These are phyloP conservation scores for Fusarium vanettenii DNA, from an alignment of 2,329 filamentous ascomycete species.

Conservation along the genomic window DNA sequence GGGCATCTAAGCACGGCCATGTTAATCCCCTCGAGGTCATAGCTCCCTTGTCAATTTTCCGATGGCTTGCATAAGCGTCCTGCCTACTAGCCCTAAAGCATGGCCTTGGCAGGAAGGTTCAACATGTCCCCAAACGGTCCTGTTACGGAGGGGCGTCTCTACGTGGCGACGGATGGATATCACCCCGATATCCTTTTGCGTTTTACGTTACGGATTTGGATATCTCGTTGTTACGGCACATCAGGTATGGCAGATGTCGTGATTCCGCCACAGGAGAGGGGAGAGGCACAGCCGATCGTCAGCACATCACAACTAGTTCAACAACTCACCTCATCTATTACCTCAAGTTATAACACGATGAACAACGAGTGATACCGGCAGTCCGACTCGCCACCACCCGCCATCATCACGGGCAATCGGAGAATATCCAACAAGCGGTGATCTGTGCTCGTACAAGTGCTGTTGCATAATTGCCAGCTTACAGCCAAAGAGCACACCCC, in stretches of 20 bases:
- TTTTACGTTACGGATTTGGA: constrained; percentile 9
- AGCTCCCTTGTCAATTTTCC: constrained; percentile 6
- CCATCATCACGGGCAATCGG: background rate
- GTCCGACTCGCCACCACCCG: background rate
- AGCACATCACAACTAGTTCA: background rate
- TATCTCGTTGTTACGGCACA: background rate
- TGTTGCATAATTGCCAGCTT: background rate
- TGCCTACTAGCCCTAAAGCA: constrained; percentile 13
- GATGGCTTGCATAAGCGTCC: constrained; percentile 9
- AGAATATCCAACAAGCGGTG: background rate
- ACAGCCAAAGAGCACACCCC: background rate
- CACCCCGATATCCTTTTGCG: background rate
- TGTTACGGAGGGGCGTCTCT: background rate
- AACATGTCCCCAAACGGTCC: constrained; percentile 7
- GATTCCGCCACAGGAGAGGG: background rate
- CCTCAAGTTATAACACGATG: background rate
- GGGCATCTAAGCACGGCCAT: background rate
- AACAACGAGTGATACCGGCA: background rate
- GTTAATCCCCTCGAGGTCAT: constrained; percentile 5
- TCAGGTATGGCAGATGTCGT: background rate
- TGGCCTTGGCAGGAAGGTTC: background rate
- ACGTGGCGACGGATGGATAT: background rate
- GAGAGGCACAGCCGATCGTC: background rate
- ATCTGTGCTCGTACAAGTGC: background rate
- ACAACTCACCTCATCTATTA: background rate